Base-by-base conservation (phyloP, 352 stramenopile species). In the Phytophthora cryptogea region DNA sequence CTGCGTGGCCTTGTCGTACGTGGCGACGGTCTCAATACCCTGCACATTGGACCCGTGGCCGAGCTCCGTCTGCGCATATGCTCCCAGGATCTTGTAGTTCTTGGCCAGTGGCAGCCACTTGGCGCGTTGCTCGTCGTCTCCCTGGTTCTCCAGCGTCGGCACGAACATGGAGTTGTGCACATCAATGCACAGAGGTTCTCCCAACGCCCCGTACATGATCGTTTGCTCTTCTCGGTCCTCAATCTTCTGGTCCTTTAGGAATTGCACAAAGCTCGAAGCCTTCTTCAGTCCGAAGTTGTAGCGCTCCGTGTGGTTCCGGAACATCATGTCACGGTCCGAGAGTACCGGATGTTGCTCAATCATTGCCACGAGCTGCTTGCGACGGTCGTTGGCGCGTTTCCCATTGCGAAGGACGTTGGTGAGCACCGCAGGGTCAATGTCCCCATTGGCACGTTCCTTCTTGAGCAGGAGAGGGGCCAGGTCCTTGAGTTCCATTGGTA, bases 1-100 rank as follows among this genome's bases (percentile, higher is more conserved):
- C 35, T 98, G 83, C 1, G 62, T 79, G 14, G 82, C 63, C 43
- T 83, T 82, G 42, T 98, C 66, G 70, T 97, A 69, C 16, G 44
- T 30, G 7, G 54, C 61, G 4, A 42, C 60, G 1, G 61, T 69
- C 56, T 69, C 61, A 23, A 69, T 37, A 33, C 61, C 61, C 28
- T 54, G 61, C 2, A 65, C 61, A 52, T 69, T 69, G 42, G 61
- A 69, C 0, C 61, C 61, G 26, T 69, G 61, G 8, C 61, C 61
- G 35, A 69, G 56, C 39, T 69, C 48, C 48, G 61, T 65, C 48
- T 69, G 54, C 4, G 61, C 61, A 7, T 69, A 69, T 4, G 61
- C 54, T 0, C 61, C 61, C 30, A 69, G 65, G 36, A 69, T 56
- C 13, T 36, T 35, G n/a, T 50, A 69, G 28, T 11, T 40, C 10